Conservation (phyloP, 176 grass and related monocot genomes). For the Zoysia japonica region DNA sequence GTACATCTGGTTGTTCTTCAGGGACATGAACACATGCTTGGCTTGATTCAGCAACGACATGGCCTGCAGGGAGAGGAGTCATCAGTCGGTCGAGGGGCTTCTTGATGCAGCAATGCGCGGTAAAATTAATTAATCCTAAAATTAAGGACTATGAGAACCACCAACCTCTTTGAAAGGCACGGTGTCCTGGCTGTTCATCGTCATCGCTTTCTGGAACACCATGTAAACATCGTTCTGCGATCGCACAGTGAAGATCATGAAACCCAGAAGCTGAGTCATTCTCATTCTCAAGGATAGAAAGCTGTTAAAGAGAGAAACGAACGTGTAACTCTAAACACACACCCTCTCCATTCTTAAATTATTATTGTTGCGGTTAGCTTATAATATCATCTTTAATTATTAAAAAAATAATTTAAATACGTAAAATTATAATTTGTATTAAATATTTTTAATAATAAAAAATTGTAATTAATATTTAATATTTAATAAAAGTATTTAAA, state of each 20-base stretch:
- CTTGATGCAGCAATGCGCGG: neutral
- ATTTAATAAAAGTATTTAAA: too few relatives aligned
- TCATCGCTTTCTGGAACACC: slow-evolving; percentile 69
- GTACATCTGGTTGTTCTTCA: slow-evolving; percentile 55
- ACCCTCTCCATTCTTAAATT: too few relatives aligned
- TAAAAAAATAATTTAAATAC: too few relatives aligned
- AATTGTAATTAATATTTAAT: too few relatives aligned
- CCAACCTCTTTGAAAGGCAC: slow-evolving; percentile 57
- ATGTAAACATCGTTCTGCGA: slow-evolving; percentile 62
- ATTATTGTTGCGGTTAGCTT: too few relatives aligned
- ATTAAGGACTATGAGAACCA: neutral
- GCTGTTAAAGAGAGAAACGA: neutral
- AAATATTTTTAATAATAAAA: too few relatives aligned
- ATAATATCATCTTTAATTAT: too few relatives aligned
- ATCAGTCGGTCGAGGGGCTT: neutral
- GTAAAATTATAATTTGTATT: too few relatives aligned
- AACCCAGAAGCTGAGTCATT: neutral
- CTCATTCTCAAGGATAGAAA: neutral
- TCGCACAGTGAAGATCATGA: slow-evolving; percentile 5
- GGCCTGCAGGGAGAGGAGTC: slow-evolving; percentile 40
- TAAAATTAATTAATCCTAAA: neutral
- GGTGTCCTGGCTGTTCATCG: slow-evolving; percentile 55
- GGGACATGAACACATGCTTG: slow-evolving; percentile 60
- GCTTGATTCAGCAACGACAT: slow-evolving; percentile 50
- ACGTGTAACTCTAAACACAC: neutral